These are phyloP conservation scores for Dalechampia spathulata DNA, from an alignment of 441 rosid species.

Conservation along the genomic window DNA sequence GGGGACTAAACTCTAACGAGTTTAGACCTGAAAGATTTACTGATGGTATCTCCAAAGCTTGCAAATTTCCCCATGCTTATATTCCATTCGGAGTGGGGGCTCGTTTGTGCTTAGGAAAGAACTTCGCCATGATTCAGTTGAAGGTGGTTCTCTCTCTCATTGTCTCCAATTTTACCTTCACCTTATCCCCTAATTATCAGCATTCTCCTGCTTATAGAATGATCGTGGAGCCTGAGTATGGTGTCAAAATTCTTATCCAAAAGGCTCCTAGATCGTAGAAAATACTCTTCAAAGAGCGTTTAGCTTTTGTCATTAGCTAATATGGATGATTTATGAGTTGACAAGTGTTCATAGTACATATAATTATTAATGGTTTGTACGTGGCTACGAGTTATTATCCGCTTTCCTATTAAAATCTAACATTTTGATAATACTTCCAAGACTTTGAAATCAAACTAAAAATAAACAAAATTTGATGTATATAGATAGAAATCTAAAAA, in stretches of 20 bases:
- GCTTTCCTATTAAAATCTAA: too few relatives aligned
- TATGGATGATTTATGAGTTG: too few relatives aligned
- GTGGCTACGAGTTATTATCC: too few relatives aligned
- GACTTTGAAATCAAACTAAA: too few relatives aligned
- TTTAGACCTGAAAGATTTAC: conserved; percentile 61
- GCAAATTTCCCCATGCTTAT: conserved; percentile 50
- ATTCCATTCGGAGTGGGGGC: conserved; percentile 68
- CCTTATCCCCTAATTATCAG: conserved; percentile 45
- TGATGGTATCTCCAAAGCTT: conserved; percentile 51
- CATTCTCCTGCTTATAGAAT: conserved; percentile 51
- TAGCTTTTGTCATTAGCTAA: too few relatives aligned
- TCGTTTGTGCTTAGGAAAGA: conserved; percentile 51
- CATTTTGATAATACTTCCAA: too few relatives aligned
- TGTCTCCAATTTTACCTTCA: conserved; percentile 43
- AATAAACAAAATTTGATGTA: too few relatives aligned
- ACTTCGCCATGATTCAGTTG: conserved; percentile 50
- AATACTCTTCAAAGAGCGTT: too few relatives aligned
- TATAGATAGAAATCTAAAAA: too few relatives aligned
- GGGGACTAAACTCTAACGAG: conserved; percentile 57
- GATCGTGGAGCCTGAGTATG: conserved; percentile 55
- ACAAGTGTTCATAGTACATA: too few relatives aligned
- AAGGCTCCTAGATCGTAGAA: background rate
- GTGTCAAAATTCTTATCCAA: conserved; percentile 18
- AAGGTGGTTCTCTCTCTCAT: conserved; percentile 52
- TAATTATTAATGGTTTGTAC: too few relatives aligned